Evolutionary conservation across 805 yeast genomes (phyloP).

Genomic region (Wickerhamomyces kurtzmanii): DNA sequence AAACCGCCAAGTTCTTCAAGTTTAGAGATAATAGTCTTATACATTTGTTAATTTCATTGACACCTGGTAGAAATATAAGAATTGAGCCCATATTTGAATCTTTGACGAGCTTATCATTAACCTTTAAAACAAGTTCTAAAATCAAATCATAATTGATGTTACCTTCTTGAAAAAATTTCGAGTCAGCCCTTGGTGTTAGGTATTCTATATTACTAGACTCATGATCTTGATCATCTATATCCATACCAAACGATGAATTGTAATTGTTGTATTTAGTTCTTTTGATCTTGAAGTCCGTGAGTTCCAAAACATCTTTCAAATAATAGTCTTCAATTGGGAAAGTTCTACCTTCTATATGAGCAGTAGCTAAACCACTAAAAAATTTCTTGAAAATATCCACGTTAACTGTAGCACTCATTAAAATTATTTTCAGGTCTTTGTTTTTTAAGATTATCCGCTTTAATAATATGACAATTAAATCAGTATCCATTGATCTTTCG

Average conservation of each 20-base stretch:
- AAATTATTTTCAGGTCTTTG: constrained; percentile 51
- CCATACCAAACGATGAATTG: constrained; percentile 7
- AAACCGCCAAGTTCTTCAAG: constrained; percentile 21
- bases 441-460: constrained; percentile 42
- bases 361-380: constrained; percentile 50
- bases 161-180: constrained; percentile 55
- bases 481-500: constrained; percentile 88
- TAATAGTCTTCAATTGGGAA: constrained; percentile 79
- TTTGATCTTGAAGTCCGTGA: constrained; percentile 45
- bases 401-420: constrained; percentile 94
- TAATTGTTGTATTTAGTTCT: constrained; percentile 9
- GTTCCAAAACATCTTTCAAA: constrained; percentile 54
- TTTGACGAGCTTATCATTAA: constrained; percentile 36
- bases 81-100: constrained; percentile 58
- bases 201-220: constrained; percentile 22
- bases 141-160: constrained; percentile 70
- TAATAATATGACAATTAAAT: constrained; percentile 68
- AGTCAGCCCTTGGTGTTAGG: constrained; percentile 51
- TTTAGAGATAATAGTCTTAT: constrained; percentile 26
- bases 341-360: constrained; percentile 88
- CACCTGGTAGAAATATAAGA: constrained; percentile 83
- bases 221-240: constrained; percentile 12
- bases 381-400: constrained; percentile 55
- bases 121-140: constrained; percentile 38
- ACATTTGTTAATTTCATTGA: constrained; percentile 72